These are phyloP conservation scores for Xylaria venustula DNA, from an alignment of 495 filamentous ascomycete species.

Conservation along the genomic window DNA sequence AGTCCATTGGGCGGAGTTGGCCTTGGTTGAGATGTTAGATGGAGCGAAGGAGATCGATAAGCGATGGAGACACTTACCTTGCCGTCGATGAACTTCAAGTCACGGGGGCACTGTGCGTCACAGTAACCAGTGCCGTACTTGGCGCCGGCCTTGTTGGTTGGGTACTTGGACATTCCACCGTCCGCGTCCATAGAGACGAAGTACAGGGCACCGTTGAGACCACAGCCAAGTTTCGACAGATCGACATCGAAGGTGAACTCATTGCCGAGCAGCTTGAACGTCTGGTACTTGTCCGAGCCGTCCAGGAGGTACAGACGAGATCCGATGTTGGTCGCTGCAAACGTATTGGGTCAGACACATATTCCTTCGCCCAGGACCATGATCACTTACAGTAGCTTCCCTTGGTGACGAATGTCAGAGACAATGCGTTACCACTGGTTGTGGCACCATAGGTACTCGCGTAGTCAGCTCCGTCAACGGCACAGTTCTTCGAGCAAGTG, in stretches of 20 bases:
- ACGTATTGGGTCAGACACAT: background rate
- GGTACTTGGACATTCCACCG: constrained; percentile 49
- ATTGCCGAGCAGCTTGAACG: constrained; percentile 52
- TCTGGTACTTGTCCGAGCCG: constrained; percentile 48
- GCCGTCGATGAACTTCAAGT: constrained; percentile 51
- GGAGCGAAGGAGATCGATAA: background rate
- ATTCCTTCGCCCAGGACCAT: background rate
- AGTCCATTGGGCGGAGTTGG: constrained; percentile 59
- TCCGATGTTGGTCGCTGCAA: constrained; percentile 40
- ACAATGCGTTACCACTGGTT: constrained; percentile 40
- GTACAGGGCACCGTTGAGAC: constrained; percentile 57
- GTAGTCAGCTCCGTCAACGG: constrained; percentile 50
- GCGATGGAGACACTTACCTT: constrained; percentile 24
- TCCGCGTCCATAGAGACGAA: constrained; percentile 56
- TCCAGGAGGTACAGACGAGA: constrained; percentile 57
- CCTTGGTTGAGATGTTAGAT: constrained; percentile 24
- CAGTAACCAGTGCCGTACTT: constrained; percentile 61
- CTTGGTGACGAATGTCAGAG: constrained; percentile 53
- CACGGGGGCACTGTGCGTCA: constrained; percentile 55
- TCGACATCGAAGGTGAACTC: constrained; percentile 62
- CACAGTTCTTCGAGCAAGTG: constrained; percentile 50
- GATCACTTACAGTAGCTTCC: constrained; percentile 24
- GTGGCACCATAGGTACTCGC: constrained; percentile 46
- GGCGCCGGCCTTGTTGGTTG: constrained; percentile 55
- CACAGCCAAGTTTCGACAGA: constrained; percentile 49